Evolutionary conservation across 495 filamentous ascomycete genomes (phyloP).

Genomic region (Trichocladium uniseriatum): DNA sequence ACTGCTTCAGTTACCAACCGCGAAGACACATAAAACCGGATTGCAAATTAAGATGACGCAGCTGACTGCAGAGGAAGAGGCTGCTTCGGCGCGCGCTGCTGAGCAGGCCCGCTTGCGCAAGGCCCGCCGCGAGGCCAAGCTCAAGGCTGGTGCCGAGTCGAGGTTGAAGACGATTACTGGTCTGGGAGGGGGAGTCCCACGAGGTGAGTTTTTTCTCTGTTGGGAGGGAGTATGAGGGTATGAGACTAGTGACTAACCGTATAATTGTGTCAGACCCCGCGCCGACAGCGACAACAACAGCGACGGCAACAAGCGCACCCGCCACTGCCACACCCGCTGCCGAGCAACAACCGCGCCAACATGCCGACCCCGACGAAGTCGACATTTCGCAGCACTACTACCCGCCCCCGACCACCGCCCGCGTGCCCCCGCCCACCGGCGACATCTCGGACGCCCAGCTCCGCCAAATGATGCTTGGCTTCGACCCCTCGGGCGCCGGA

Average conservation of each 20-base stretch:
- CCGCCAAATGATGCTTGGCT: slow-evolving; percentile 38
- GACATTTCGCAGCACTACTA: slow-evolving; percentile 59
- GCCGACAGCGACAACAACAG: slow-evolving; percentile 6
- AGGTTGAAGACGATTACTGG: slow-evolving; percentile 81
- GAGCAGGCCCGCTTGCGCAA: slow-evolving; percentile 77
- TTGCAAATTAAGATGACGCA: slow-evolving; percentile 19
- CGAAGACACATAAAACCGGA: background rate
- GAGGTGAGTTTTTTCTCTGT: slow-evolving; percentile 29
- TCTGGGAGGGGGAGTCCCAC: slow-evolving; percentile 54
- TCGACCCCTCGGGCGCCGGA: slow-evolving; percentile 26
- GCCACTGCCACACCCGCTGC: background rate
- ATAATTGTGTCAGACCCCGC: slow-evolving; percentile 14
- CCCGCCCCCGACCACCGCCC: slow-evolving; percentile 34
- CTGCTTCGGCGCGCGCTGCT: slow-evolving; percentile 53
- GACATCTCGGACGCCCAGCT: slow-evolving; percentile 33
- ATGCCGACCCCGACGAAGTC: slow-evolving; percentile 61
- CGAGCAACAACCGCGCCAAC: slow-evolving; percentile 16
- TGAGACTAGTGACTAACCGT: too few relatives aligned
- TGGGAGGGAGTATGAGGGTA: too few relatives aligned
- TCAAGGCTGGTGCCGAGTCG: slow-evolving; percentile 68
- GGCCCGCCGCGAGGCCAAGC: slow-evolving; percentile 83
- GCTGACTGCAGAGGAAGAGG: slow-evolving; percentile 25
- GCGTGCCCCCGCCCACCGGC: slow-evolving; percentile 6
- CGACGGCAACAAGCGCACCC: slow-evolving; percentile 1
- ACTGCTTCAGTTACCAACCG: background rate